phyloP scores from a whole-genome alignment of 2,329 filamentous ascomycete genomes.

The Pseudopithomyces maydicus region DNA sequence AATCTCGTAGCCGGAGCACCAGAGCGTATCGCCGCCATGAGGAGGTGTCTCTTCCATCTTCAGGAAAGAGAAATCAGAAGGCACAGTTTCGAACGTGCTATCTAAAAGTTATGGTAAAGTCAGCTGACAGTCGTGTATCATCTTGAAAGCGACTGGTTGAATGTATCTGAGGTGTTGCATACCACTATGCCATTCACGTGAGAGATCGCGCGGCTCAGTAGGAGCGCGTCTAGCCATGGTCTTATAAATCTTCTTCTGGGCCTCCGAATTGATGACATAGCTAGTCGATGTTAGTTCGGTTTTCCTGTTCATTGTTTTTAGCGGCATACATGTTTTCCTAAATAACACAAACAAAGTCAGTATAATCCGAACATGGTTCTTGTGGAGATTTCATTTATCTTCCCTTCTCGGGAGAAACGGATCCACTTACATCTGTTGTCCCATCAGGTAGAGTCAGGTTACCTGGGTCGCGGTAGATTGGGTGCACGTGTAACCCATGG shows the following conservation, averaged over 20 bases:
- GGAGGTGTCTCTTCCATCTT: constrained; percentile 24
- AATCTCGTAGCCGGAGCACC: constrained; percentile 51
- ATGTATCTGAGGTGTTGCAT: too few relatives aligned
- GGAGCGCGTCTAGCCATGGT: constrained; percentile 33
- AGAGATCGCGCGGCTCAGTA: constrained; percentile 20
- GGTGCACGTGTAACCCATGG: constrained; percentile 66
- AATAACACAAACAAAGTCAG: too few relatives aligned
- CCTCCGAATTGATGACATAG: constrained; percentile 65
- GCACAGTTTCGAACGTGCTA: constrained; percentile 67
- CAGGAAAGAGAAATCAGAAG: constrained; percentile 37
- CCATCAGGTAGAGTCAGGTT: constrained; percentile 22
- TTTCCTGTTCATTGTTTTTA: background rate
- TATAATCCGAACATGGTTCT: too few relatives aligned
- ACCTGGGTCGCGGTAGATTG: constrained; percentile 47
- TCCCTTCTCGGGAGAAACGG: too few relatives aligned
- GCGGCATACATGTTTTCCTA: constrained; percentile 18
- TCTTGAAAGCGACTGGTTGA: too few relatives aligned
- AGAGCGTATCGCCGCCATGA: constrained; percentile 48
- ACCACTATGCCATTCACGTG: constrained; percentile 58
- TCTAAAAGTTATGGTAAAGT: constrained; percentile 30
- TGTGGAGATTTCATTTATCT: too few relatives aligned
- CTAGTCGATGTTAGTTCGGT: constrained; percentile 55
- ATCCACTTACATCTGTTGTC: constrained; percentile 11
- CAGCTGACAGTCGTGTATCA: too few relatives aligned
- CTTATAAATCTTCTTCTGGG: constrained; percentile 46